Conservation (phyloP, 371 early-diverging fungal species). For the Rhizopus delemar region DNA sequence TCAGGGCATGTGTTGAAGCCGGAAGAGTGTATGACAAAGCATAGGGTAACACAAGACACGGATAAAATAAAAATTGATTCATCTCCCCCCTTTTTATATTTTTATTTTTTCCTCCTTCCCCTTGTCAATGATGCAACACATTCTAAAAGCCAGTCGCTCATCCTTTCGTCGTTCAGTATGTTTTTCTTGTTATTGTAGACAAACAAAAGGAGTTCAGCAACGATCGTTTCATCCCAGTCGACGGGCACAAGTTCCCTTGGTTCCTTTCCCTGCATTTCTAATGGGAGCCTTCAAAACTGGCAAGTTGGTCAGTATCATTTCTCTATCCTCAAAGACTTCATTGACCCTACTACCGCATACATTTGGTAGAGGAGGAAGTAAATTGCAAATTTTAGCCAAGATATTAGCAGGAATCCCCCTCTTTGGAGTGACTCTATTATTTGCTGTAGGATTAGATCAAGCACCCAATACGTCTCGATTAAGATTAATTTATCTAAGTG, state of each 20-base stretch:
- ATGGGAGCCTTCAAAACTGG: constrained; percentile 42
- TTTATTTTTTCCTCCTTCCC: neutral
- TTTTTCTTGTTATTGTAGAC: constrained; percentile 6
- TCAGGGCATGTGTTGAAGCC: constrained; percentile 31
- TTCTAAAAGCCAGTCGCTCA: neutral
- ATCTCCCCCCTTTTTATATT: constrained; percentile 3
- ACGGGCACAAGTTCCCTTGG: constrained; percentile 32
- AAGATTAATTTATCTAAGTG: constrained; percentile 54
- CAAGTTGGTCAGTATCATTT: constrained; percentile 48
- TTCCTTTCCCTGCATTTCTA: constrained; percentile 45
- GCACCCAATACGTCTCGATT: constrained; percentile 64
- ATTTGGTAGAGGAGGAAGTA: constrained; percentile 28
- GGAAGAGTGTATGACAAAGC: constrained; percentile 11
- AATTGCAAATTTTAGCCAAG: constrained; percentile 28
- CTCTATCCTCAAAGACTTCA: constrained; percentile 50
- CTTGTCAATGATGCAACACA: constrained; percentile 8
- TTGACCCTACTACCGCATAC: constrained; percentile 55
- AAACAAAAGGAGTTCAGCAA: neutral
- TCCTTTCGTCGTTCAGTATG: constrained; percentile 12
- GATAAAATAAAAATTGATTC: neutral
- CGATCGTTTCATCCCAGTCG: constrained; percentile 35
- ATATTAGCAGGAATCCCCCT: constrained; percentile 45
- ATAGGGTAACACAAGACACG: neutral
- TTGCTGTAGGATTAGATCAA: constrained; percentile 48
- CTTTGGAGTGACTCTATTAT: constrained; percentile 37